Evolutionary conservation across 2,329 filamentous ascomycete genomes (phyloP), one percentile per base, ranked within the genome.

Genomic region (Septoria linicola): DNA sequence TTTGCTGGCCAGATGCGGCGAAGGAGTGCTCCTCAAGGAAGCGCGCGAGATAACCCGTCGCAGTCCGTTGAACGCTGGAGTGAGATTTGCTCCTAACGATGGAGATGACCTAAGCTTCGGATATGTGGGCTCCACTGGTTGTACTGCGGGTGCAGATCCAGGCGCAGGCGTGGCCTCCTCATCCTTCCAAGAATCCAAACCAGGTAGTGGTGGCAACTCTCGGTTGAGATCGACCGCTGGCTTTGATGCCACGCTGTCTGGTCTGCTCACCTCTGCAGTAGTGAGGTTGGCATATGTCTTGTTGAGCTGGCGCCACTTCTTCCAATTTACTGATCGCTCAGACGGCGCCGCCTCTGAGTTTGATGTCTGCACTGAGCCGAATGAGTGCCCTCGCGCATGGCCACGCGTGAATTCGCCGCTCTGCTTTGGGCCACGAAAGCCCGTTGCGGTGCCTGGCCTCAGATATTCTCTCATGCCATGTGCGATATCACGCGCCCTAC

Each of bases 191-290:
- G 64, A 68, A 49, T 76, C 73, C 4, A 77, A 63, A 41, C 73
- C 70, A 5, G 75, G 75, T 8, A 77, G 55, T 3, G 74, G 74
- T 27, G 75, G 75, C 19, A 77, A 61, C 51, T 76, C 73, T 49
- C 74, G 63, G 58, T 77, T 77, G 25, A 77, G 64, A 46, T 77
- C 71, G 51, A 75, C 50, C 21, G 58, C 34, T 6, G 53, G 57
- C 31, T 55, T 59, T 8, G 41, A n/a, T n/a, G 36, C 45, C 14
- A 32, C 42, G 20, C 48, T 55, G 5, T 27, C 47, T 17, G 50
- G 43, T 13, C 41, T 49, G 30, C 44, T 49, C 7, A 39, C 31
- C n/a, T 54, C 56, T 3, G 54, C 40, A 3, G 34, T 36, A 13
- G 46, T 50, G 8, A 42, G 39, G 23, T 59, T 49, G 7, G 53